These are phyloP conservation scores for Lactarius sanguifluus DNA, from an alignment of 768 basidiomycete genomes.

Conservation along the genomic window DNA sequence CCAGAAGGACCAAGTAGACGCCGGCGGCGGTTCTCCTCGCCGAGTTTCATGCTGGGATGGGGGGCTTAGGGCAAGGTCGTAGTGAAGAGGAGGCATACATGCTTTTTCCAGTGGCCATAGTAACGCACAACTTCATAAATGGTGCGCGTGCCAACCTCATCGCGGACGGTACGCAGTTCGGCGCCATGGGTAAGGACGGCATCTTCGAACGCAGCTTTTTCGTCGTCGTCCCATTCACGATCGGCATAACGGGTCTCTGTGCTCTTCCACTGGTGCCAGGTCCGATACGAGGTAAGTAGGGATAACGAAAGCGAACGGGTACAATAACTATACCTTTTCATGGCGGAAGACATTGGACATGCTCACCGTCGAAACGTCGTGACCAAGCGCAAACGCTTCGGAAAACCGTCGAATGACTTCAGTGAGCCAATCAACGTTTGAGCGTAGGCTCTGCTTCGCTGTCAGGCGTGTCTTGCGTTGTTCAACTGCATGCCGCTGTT, in stretches of 20 bases:
- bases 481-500: conserved; percentile 51
- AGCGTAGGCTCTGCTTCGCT: conserved; percentile 49
- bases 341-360: conserved; percentile 56
- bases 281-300: conserved; percentile 19
- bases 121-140: conserved; percentile 80
- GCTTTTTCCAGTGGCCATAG: conserved; percentile 89
- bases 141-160: conserved; percentile 67
- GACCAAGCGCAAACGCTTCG: conserved; percentile 58
- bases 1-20: conserved; percentile 19
- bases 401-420: conserved; percentile 74
- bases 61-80: neutral
- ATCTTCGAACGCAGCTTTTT: conserved; percentile 73
- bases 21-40: conserved; percentile 55
- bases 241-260: conserved; percentile 65
- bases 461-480: conserved; percentile 58
- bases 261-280: conserved; percentile 64
- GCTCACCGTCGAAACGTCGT: conserved; percentile 59
- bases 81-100: conserved; percentile 21
- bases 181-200: conserved; percentile 71
- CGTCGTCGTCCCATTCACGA: conserved; percentile 67
- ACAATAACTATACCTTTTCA: conserved; percentile 57
- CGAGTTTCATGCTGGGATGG: conserved; percentile 54
- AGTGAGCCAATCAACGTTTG: conserved; percentile 78
- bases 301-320: neutral
- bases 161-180: conserved; percentile 74